Percentiles rank a stretch among this genome's conserved stretches.
Evolutionary conservation across 148 eudicot species (phyloP).

Genomic region (Silene latifolia): DNA sequence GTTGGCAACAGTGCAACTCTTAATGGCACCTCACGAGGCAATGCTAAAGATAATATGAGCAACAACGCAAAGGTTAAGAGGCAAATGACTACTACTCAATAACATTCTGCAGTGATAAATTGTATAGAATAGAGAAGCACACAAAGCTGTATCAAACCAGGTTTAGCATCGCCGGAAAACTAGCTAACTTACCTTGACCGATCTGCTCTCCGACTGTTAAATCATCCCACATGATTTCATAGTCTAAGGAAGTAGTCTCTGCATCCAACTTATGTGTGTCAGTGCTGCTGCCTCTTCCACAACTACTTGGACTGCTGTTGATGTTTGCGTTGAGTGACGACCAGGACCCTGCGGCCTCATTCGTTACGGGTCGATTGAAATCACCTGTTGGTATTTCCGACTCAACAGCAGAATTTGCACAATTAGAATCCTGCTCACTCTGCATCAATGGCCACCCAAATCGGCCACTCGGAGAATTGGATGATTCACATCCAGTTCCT

Average conservation of each 20-base stretch:
- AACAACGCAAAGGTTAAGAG: too few species aligned
- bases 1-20: too few species aligned
- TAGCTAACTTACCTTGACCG: constrained; percentile 73
- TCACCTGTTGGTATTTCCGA: constrained; percentile 48
- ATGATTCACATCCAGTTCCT: constrained; percentile 53
- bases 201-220: constrained; percentile 86
- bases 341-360: constrained; percentile 78
- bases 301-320: constrained; percentile 77
- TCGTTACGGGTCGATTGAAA: constrained; percentile 34
- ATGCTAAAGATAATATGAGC: too few species aligned
- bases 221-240: constrained; percentile 96
- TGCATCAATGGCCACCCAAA: constrained; percentile 61
- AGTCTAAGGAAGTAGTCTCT: constrained; percentile 68
- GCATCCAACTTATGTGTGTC: constrained; percentile 61
- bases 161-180: background rate
- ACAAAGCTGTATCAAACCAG: too few species aligned
- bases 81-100: too few species aligned
- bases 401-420: constrained; percentile 28
- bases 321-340: constrained; percentile 67
- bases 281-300: constrained; percentile 77
- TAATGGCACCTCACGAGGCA: background rate
- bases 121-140: too few species aligned
- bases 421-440: constrained; percentile 52
- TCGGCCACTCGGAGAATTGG: constrained; percentile 46
- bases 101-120: background rate